A percentile compares a stretch with the other conserved stretches of the same genome.
phyloP scores from a whole-genome alignment of 2,329 filamentous ascomycete genomes.

The Venturiaceae sp. region DNA sequence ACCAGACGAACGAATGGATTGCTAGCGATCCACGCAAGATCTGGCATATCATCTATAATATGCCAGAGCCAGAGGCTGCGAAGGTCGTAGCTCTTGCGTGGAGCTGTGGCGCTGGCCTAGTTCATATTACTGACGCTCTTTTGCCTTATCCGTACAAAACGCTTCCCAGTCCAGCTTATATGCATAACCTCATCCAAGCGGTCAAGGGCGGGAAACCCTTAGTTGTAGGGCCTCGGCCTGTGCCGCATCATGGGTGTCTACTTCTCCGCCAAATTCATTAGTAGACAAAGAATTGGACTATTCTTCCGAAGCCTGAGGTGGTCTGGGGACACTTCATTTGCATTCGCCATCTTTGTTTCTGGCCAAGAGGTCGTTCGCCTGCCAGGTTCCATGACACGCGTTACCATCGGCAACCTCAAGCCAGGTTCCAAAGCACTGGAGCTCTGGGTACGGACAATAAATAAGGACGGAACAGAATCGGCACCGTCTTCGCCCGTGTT shows the following conservation, averaged over 20 bases:
- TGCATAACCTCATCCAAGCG: neutral
- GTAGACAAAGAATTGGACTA: no score
- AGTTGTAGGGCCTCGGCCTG: neutral
- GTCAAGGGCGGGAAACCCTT: neutral
- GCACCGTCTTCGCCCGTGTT: neutral
- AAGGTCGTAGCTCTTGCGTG: neutral
- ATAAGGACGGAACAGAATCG: neutral
- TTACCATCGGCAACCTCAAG: neutral
- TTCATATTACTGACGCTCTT: neutral
- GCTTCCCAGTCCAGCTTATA: neutral
- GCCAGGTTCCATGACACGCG: neutral
- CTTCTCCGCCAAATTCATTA: no score
- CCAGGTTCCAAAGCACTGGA: neutral
- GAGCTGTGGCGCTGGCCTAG: neutral
- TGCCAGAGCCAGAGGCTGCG: slow-evolving; percentile 11
- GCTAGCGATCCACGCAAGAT: slow-evolving; percentile 20
- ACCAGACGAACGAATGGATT: slow-evolving; percentile 14
- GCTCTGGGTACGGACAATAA: neutral
- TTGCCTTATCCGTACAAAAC: slow-evolving; percentile 1
- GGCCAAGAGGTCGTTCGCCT: neutral
- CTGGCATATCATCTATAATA: slow-evolving; percentile 23
- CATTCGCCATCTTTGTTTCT: neutral
- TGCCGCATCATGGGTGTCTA: neutral
- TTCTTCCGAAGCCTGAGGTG: no score
- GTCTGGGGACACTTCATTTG: neutral